A percentile compares a stretch with the other conserved stretches of the same genome.
These are phyloP conservation scores for Phoma sp. DNA, from an alignment of 2,329 filamentous ascomycete genomes.

Conservation along the genomic window DNA sequence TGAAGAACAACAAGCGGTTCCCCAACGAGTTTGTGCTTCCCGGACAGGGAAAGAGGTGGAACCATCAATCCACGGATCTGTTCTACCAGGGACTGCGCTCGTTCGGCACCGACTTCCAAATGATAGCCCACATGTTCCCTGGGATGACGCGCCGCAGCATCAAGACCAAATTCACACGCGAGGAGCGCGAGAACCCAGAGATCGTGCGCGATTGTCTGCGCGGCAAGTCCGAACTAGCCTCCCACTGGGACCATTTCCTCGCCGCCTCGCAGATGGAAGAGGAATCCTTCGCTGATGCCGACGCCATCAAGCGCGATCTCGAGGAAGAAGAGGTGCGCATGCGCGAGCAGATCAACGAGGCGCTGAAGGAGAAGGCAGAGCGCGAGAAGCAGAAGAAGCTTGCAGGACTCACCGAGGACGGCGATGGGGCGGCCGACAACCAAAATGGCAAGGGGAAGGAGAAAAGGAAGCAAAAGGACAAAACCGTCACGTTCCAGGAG, in stretches of 20 bases:
- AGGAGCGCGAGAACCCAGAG: slow-evolving; percentile 71
- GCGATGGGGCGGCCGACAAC: slow-evolving; percentile 23
- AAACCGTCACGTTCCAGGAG: slow-evolving; percentile 35
- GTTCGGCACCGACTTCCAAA: slow-evolving; percentile 84
- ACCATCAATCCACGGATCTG: slow-evolving; percentile 70
- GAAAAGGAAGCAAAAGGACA: slow-evolving; percentile 40
- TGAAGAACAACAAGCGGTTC: slow-evolving; percentile 64
- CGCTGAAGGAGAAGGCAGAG: slow-evolving; percentile 43
- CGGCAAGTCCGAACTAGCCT: slow-evolving; percentile 43
- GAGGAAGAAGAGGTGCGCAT: slow-evolving; percentile 35
- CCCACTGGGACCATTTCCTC: slow-evolving; percentile 50
- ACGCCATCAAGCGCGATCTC: slow-evolving; percentile 42
- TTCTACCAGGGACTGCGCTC: slow-evolving; percentile 78
- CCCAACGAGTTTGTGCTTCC: slow-evolving; percentile 53
- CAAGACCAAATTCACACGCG: slow-evolving; percentile 83
- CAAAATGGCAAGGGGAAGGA: slow-evolving; percentile 37
- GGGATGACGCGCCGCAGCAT: slow-evolving; percentile 74
- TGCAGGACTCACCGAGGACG: slow-evolving; percentile 28
- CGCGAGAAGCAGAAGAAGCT: slow-evolving; percentile 45
- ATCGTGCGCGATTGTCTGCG: slow-evolving; percentile 69
- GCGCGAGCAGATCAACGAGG: slow-evolving; percentile 45
- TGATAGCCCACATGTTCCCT: slow-evolving; percentile 78
- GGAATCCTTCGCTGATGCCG: slow-evolving; percentile 46
- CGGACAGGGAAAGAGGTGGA: slow-evolving; percentile 64
- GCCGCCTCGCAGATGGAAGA: slow-evolving; percentile 39